These are phyloP conservation scores for Hyphopichia homilentoma DNA, from an alignment of 805 yeast species.

Conservation along the genomic window DNA sequence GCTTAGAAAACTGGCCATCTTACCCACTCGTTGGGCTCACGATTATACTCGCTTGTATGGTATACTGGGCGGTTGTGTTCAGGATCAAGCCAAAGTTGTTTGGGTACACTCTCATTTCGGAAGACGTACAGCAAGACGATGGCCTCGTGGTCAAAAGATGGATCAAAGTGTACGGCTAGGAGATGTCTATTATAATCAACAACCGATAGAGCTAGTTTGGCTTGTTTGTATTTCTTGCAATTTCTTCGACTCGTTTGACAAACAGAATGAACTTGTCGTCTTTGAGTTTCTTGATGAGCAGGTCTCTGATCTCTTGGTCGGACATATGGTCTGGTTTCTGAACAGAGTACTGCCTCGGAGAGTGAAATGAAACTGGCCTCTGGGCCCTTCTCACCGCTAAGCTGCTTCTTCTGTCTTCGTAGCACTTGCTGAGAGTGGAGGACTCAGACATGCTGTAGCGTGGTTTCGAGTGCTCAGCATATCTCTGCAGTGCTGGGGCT, in stretches of 20 bases:
- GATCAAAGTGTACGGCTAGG: slow-evolving; percentile 32
- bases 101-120: slow-evolving; percentile 43
- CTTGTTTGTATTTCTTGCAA: slow-evolving; percentile 7
- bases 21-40: slow-evolving; percentile 46
- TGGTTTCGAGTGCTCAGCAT: no score
- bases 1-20: slow-evolving; percentile 42
- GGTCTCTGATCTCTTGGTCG: background rate
- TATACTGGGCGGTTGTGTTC: slow-evolving; percentile 57
- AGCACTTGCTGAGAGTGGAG: no score
- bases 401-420: no score
- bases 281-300: slow-evolving; percentile 5
- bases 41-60: slow-evolving; percentile 39
- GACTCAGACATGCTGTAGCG: no score
- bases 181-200: slow-evolving; percentile 2
- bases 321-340: background rate
- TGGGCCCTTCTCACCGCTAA: no score
- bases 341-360: no score
- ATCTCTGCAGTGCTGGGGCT: no score
- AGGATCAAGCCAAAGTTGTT: slow-evolving; percentile 42
- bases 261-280: slow-evolving; percentile 12
- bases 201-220: slow-evolving; percentile 2
- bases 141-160: slow-evolving; percentile 58
- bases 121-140: slow-evolving; percentile 44
- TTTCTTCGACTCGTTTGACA: slow-evolving; percentile 13
- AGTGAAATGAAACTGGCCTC: no score